Base-by-base conservation (phyloP, 495 filamentous ascomycete genomes). In the Chaetomidium leptoderma region DNA sequence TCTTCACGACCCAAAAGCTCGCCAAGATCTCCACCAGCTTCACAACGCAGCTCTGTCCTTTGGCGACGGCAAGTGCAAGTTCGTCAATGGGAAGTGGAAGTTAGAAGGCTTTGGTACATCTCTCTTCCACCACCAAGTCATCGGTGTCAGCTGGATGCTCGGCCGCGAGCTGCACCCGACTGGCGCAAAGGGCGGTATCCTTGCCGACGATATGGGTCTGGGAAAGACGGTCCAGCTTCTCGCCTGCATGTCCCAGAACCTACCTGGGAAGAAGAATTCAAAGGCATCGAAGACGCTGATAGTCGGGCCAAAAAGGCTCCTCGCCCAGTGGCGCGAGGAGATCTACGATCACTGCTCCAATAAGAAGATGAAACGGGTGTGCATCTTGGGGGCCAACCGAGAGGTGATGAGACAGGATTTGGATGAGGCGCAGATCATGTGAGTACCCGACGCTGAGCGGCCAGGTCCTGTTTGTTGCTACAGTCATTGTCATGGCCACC, bases 171-270 rank as follows among this genome's bases (percentile, higher is more conserved):
- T 72, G 5, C 73, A 65, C 0, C 26, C 47, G 0, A 27, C 59
- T 0, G 51, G 62, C 13, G 81, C 82, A 0, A 65, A 65, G 23
- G 83, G 84, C 0, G 83, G 85, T 0, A 67, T 88, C 8, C 61
- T 82, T 1, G 79, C 78, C 0, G 84, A 88, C 62, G 66, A 72
- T 17, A 87, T 88, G 84, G 85, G 86, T 0, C 66, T 87, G 1
- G 86, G 86, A 0, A 90, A 85, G 57, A 85, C 82, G 0, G 51
- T 85, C 0, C 64, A 76, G 62, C 68, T 72, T 0, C 61, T 85
- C 14, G 78, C 77, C 2, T 76, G 77, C 53, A 83, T 84, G 27
- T 63, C 82, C 7, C 70, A 76, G 60, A 70, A 80, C 59, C 69
- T 65, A 21, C 63, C 70, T 2, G 17, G 24, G 6, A 37, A 50